These are phyloP conservation scores for Cladophialophora carrionii DNA, from an alignment of 2,329 filamentous ascomycete genomes.

Conservation along the genomic window DNA sequence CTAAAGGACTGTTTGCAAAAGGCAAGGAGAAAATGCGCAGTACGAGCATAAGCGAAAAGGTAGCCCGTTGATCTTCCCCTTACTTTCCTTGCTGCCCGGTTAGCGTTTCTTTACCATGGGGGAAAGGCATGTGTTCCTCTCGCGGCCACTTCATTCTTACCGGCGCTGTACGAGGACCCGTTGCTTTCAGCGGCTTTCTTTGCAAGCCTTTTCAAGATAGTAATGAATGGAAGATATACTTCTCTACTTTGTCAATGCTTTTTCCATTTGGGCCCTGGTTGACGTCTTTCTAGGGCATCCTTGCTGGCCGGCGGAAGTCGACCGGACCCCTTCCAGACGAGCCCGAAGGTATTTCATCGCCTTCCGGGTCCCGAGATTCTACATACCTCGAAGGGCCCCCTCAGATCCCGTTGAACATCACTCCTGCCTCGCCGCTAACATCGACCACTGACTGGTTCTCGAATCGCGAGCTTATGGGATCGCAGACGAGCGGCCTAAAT, in stretches of 20 bases:
- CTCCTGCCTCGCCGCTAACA: slow-evolving; percentile 17
- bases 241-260: slow-evolving; percentile 18
- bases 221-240: slow-evolving; percentile 30
- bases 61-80: slow-evolving; percentile 70
- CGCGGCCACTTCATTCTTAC: slow-evolving; percentile 11
- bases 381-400: slow-evolving; percentile 29
- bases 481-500: slow-evolving; percentile 16
- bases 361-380: slow-evolving; percentile 25
- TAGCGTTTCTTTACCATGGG: slow-evolving; percentile 25
- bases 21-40: slow-evolving; percentile 79
- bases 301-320: slow-evolving; percentile 26
- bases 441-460: slow-evolving; percentile 33
- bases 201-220: slow-evolving; percentile 29
- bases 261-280: slow-evolving; percentile 24
- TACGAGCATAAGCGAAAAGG: slow-evolving; percentile 72
- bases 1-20: slow-evolving; percentile 88
- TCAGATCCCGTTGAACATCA: slow-evolving; percentile 31
- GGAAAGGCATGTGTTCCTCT: slow-evolving; percentile 21
- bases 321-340: slow-evolving; percentile 25
- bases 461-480: slow-evolving; percentile 18
- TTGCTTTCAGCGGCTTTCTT: slow-evolving; percentile 13
- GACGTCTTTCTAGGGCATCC: slow-evolving; percentile 35
- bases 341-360: slow-evolving; percentile 19
- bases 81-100: slow-evolving; percentile 28
- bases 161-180: slow-evolving; percentile 14